Evolutionary conservation across 331 rosid genomes (phyloP), one percentile per base, ranked within the genome.

Genomic region (Spiraea crenata): DNA sequence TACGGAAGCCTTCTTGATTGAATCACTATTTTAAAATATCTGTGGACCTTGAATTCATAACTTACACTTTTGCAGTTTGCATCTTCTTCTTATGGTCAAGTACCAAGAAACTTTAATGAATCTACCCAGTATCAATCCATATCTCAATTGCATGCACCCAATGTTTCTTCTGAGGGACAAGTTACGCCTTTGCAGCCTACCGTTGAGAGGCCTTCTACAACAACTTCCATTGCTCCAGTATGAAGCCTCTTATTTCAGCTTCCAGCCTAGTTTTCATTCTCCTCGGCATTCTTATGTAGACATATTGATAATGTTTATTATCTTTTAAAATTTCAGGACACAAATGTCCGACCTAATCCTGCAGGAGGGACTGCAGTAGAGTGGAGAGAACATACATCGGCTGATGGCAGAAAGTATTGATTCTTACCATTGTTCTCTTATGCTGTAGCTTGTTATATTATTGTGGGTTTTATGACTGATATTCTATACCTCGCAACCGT

Each of bases 321-420:
- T 46, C 63, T 20, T 42, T 47, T 66, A 16, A 80, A 80, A 39
- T 64, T 81, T 81, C 80, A 90, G 98, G 89, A 76, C 54, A 52
- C 84, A n/a, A 65, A 41, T 74, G 57, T 67, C 72, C 90, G 59
- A 80, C 80, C 80, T 65, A 67, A 63, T 71, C 67, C 69, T 39
- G 13, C 67, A 4, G 82, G 77, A 48, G 85, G 67, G 81, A 80
- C 87, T 56, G 75, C 85, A 41, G 78, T 96, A 13, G 93, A 87
- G 57, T 93, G 97, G 98, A 90, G 76, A 57, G 98, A 93, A 74
- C 98, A 93, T 80, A 79, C 82, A 37, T 82, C 97, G 77, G 84
- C 93, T 77, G 88, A 82, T 77, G 98, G 96, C 81, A 88, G 92
- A 82, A 90, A 83, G 97, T 93, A 85, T 61, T 64, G 67, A 49